Evolutionary conservation across 306 rosid genomes (phyloP).

Genomic region (Sphenostylis stenocarpa): DNA sequence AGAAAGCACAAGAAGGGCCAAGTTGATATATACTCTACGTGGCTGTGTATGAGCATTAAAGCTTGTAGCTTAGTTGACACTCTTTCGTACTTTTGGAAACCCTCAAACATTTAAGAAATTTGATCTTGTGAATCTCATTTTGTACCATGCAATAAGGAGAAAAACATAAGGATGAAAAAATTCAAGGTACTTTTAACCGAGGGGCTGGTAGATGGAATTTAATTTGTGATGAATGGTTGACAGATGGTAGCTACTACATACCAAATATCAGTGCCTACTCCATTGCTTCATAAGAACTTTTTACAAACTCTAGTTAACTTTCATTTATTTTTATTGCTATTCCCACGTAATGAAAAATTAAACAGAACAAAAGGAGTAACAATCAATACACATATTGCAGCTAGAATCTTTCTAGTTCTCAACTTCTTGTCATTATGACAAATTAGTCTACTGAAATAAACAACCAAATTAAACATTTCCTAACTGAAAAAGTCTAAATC

Average conservation of each 20-base stretch:
- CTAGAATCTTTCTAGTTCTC: not conserved
- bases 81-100: not conserved
- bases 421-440: not conserved
- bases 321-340: not conserved
- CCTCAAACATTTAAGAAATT: not conserved
- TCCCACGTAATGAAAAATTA: not conserved
- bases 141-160: not conserved
- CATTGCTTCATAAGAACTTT: not conserved
- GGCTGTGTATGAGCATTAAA: not conserved
- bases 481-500: not conserved
- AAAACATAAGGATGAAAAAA: not conserved
- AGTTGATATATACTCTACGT: not conserved
- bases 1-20: not conserved
- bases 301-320: not conserved
- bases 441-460: not conserved
- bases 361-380: not conserved
- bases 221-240: slow-evolving; percentile 37
- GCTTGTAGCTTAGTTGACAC: not conserved
- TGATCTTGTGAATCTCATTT: slow-evolving; percentile 8
- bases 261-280: slow-evolving; percentile 1
- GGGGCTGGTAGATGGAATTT: slow-evolving; percentile 8
- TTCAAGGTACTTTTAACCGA: not conserved
- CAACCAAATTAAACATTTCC: slow-evolving; percentile 9
- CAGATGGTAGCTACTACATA: slow-evolving; percentile 28
- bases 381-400: not conserved